Conservation (phyloP, 1,284 basidiomycete genomes). For the Sparassis latifolia region DNA sequence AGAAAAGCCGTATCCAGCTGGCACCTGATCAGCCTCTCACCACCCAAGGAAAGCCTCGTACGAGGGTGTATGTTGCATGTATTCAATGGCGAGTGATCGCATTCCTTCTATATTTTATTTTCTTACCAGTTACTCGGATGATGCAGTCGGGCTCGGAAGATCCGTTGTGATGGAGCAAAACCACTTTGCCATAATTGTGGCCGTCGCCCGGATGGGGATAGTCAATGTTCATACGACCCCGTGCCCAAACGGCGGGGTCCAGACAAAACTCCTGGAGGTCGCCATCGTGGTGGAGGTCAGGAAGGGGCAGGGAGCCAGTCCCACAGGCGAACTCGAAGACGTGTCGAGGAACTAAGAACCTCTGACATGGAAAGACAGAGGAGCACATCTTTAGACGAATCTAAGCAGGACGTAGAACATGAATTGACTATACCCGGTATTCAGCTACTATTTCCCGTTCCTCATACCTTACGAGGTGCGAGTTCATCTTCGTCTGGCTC, state of each 20-base stretch:
- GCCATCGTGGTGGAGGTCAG: slow-evolving; percentile 40
- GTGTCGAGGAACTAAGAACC: not conserved
- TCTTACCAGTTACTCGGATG: slow-evolving; percentile 1
- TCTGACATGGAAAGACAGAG: too few relatives aligned
- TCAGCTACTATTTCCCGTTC: too few relatives aligned
- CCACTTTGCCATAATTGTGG: slow-evolving; percentile 68
- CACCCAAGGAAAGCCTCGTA: slow-evolving; percentile 64
- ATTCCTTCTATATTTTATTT: not conserved
- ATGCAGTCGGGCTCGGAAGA: slow-evolving; percentile 67
- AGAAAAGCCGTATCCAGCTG: slow-evolving; percentile 57
- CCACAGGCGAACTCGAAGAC: slow-evolving; percentile 19
- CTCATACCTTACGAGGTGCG: too few relatives aligned
- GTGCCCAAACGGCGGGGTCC: slow-evolving; percentile 71
- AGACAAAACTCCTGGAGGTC: slow-evolving; percentile 66
- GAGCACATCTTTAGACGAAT: too few relatives aligned
- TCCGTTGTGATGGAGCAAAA: slow-evolving; percentile 74
- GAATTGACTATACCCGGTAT: too few relatives aligned
- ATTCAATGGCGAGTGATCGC: slow-evolving; percentile 55
- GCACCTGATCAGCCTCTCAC: slow-evolving; percentile 69
- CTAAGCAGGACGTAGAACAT: too few relatives aligned
- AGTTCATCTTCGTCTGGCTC: too few relatives aligned
- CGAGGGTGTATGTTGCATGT: slow-evolving; percentile 73
- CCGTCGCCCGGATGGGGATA: slow-evolving; percentile 30
- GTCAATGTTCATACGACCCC: slow-evolving; percentile 46
- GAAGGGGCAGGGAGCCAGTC: slow-evolving; percentile 15